These are phyloP conservation scores for Aureobasidium sp. DNA, from an alignment of 2,329 filamentous ascomycete genomes.

Conservation along the genomic window DNA sequence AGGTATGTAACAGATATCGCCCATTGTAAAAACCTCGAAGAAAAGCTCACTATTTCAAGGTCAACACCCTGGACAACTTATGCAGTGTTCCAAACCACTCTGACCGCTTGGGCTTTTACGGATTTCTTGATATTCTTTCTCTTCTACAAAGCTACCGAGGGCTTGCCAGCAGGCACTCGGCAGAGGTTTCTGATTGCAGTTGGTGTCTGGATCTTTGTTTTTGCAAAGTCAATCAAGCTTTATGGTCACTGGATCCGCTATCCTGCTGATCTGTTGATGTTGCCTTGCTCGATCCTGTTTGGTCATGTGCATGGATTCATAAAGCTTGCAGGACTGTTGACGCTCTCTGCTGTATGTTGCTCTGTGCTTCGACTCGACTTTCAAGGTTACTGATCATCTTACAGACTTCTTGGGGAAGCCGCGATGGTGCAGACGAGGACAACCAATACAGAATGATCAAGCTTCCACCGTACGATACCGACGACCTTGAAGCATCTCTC, in stretches of 20 bases:
- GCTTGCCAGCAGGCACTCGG: conserved; percentile 20
- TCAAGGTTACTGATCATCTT: neutral
- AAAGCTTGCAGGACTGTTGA: conserved; percentile 80
- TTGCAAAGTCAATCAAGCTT: conserved; percentile 87
- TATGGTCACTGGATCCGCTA: conserved; percentile 78
- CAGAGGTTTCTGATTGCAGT: conserved; percentile 51
- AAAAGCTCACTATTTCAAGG: conserved; percentile 37
- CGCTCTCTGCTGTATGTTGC: conserved; percentile 32
- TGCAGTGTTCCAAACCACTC: conserved; percentile 82
- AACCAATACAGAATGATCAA: conserved; percentile 59
- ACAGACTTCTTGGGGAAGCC: conserved; percentile 92
- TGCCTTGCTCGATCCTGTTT: conserved; percentile 81
- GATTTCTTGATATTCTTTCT: conserved; percentile 65
- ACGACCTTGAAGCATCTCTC: conserved; percentile 3
- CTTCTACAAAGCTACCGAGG: conserved; percentile 58
- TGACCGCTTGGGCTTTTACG: conserved; percentile 79
- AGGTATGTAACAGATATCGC: conserved; percentile 52
- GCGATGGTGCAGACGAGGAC: conserved; percentile 81
- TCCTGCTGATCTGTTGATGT: conserved; percentile 67
- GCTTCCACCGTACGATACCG: conserved; percentile 25
- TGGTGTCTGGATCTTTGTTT: conserved; percentile 62
- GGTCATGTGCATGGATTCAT: conserved; percentile 89
- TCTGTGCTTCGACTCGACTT: neutral
- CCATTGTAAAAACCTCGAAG: neutral
- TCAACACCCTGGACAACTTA: conserved; percentile 92